These are phyloP conservation scores for Trametes meyenii DNA, from an alignment of 768 basidiomycete genomes.

Conservation along the genomic window DNA sequence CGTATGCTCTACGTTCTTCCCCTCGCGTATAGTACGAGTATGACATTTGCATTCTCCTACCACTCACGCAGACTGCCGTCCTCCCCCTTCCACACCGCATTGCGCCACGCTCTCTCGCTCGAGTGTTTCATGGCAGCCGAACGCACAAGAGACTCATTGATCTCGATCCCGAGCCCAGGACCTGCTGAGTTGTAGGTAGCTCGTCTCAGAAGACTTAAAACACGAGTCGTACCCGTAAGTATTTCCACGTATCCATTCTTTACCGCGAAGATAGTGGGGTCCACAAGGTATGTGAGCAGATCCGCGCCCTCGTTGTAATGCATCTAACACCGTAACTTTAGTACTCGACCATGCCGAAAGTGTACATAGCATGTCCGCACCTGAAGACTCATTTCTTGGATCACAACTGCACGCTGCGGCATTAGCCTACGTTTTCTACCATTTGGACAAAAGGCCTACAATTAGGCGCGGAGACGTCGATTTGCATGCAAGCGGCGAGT, in stretches of 20 bases:
- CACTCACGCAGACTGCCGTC: slow-evolving; percentile 60
- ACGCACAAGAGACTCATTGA: slow-evolving; percentile 60
- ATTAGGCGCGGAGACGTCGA: slow-evolving; percentile 60
- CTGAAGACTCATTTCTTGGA: slow-evolving; percentile 71
- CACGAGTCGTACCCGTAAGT: slow-evolving; percentile 37
- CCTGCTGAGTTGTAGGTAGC: slow-evolving; percentile 33
- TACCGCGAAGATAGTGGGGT: slow-evolving; percentile 56
- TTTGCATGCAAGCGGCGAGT: slow-evolving; percentile 69
- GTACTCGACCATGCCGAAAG: not conserved
- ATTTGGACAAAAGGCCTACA: slow-evolving; percentile 41
- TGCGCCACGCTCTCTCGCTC: slow-evolving; percentile 52
- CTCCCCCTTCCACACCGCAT: slow-evolving; percentile 56
- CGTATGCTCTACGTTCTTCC: too few species aligned
- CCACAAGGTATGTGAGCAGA: slow-evolving; percentile 59
- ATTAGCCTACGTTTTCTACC: not conserved
- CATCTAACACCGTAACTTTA: slow-evolving; percentile 43
- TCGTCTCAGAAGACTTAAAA: not conserved
- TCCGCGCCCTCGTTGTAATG: slow-evolving; percentile 68
- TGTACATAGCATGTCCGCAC: slow-evolving; percentile 27
- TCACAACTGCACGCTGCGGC: slow-evolving; percentile 43
- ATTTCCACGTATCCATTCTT: slow-evolving; percentile 52
- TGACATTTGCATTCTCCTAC: slow-evolving; percentile 31
- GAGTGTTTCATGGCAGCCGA: slow-evolving; percentile 39
- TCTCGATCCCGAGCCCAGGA: slow-evolving; percentile 61
- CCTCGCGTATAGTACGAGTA: too few species aligned